A percentile compares a stretch with the other conserved stretches of the same genome.
These are phyloP conservation scores for Begonia loranthoides DNA, from an alignment of 306 rosid species.

Conservation along the genomic window DNA sequence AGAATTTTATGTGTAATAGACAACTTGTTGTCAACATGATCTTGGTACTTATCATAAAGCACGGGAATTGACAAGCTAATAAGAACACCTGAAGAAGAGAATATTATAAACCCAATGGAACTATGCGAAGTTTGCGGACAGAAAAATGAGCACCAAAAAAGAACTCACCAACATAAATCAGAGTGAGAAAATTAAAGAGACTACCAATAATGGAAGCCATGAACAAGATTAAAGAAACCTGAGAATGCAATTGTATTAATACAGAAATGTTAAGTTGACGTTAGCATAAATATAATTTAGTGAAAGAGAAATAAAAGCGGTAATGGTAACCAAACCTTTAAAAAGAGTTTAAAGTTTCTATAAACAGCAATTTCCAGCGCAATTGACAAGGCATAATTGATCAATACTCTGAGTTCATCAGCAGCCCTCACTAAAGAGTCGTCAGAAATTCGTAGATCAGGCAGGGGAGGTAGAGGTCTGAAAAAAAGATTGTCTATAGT, in stretches of 20 bases:
- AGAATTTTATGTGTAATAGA: conserved; percentile 24
- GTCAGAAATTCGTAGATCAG: conserved; percentile 88
- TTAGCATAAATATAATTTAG: neutral
- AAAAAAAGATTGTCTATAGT: conserved; percentile 7
- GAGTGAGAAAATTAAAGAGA: conserved; percentile 62
- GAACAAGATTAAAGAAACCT: conserved; percentile 62
- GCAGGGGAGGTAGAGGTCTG: conserved; percentile 97
- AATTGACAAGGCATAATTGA: conserved; percentile 45
- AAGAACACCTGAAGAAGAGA: conserved; percentile 45
- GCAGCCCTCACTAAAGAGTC: conserved; percentile 40
- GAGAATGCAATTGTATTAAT: conserved; percentile 9
- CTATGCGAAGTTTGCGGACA: too few relatives aligned
- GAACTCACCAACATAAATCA: conserved; percentile 56
- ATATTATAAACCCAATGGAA: too few relatives aligned
- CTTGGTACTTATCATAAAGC: conserved; percentile 79
- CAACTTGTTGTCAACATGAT: conserved; percentile 47
- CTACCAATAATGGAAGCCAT: conserved; percentile 49
- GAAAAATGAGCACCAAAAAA: neutral
- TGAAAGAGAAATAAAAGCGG: neutral
- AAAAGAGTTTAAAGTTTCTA: conserved; percentile 51
- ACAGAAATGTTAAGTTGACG: too few relatives aligned
- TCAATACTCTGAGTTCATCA: conserved; percentile 46
- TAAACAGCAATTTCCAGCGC: conserved; percentile 74
- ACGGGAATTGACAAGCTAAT: conserved; percentile 72
- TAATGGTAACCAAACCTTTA: conserved; percentile 30